A percentile compares a stretch with the other conserved stretches of the same genome.
Evolutionary conservation across 2,329 filamentous ascomycete species (phyloP).

Genomic region (Pseudogymnoascus sp.): DNA sequence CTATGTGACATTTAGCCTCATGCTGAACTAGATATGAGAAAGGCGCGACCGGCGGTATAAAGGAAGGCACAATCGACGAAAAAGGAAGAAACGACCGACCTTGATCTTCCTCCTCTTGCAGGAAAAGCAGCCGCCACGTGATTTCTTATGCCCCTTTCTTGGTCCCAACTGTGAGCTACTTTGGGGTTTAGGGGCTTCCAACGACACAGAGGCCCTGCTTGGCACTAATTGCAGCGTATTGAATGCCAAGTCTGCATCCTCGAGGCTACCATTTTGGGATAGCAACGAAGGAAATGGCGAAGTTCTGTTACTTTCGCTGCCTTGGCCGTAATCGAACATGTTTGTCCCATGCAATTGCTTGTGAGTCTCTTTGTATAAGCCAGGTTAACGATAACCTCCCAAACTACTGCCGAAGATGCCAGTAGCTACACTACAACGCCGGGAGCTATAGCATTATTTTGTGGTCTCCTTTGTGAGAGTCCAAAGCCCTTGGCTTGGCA

Average conservation of each 20-base stretch:
- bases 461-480: not conserved
- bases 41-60: not conserved
- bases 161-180: conserved; percentile 9
- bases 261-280: not conserved
- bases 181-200: not conserved
- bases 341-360: not conserved
- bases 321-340: not conserved
- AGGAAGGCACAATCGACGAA: not conserved
- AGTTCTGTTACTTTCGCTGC: not conserved
- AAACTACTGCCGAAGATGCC: not conserved
- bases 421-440: not conserved
- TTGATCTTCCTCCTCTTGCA: conserved; percentile 60
- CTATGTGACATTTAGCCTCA: conserved; percentile 26
- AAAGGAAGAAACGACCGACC: conserved; percentile 29
- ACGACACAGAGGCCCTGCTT: not conserved
- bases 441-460: not conserved
- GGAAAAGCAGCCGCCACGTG: conserved; percentile 56
- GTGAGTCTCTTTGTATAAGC: not conserved
- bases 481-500: not conserved
- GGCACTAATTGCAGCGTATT: not conserved
- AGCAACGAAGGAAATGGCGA: not conserved
- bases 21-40: not conserved
- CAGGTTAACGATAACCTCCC: not conserved
- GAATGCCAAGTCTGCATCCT: not conserved
- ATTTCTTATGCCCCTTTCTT: conserved; percentile 57